Base-by-base conservation (phyloP, 1,139 yeast species). In the Yamadazyma friedrichii region DNA sequence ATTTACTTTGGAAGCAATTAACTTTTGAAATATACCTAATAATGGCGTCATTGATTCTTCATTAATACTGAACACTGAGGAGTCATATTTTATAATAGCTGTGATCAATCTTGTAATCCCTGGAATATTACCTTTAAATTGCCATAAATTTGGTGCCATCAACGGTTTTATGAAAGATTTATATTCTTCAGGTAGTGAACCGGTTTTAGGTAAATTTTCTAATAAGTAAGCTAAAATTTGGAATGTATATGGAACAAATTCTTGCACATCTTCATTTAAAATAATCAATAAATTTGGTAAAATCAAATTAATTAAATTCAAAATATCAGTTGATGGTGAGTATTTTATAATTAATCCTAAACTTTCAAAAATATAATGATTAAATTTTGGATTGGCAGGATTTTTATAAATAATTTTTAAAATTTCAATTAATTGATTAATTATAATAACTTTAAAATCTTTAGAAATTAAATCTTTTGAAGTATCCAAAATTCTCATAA, bases 1-100 rank as follows among this genome's bases (percentile, higher is more conserved):
- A 54, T 88, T 85, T 13, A 80, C 76, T 53, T 84, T 86, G 0
- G 97, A 88, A 1, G 97, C 82, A 41, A 93, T 80, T 47, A 94
- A 71, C 58, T 91, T 89, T 66, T 94, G 98, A 71, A 88, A 94
- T n/a, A 94, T 95, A 35, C 99, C 99, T 40, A 94, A 70, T 31
- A 94, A 76, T 3, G 98, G 96, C 28, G 85, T 78, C 41, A 91
- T 62, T 25, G 70, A 56, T 35, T 67, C 71, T n/a, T 56, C 58
- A 33, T 40, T 49, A 38, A 68, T 67, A 6, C 69, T 60, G 49
- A 82, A 84, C 0, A 72, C 65, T 1, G 60, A 45, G 2, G 84
- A 76, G 42, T 88, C 89, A 38, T 77, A 82, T 34, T 70, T 69
- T 33, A 93, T 70, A 26, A 93, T 82, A 3, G 91, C 82, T 43